These are phyloP conservation scores for Camellia lanceoleosa DNA, from an alignment of 148 eudicot genomes.

Conservation along the genomic window DNA sequence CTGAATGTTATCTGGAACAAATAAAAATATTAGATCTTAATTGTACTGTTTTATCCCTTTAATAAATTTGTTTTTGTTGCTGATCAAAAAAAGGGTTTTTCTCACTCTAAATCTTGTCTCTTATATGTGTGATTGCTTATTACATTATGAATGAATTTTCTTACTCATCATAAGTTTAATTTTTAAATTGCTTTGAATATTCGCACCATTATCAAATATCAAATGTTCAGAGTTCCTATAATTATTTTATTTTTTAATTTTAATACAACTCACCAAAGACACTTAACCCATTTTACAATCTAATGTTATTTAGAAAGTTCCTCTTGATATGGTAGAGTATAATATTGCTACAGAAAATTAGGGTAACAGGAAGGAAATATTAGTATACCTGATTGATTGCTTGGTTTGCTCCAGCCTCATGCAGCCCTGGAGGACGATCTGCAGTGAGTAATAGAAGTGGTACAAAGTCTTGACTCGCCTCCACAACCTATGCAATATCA, in stretches of 20 bases:
- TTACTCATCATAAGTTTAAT: too few relatives aligned
- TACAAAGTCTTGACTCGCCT: slow-evolving; percentile 96
- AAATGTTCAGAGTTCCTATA: too few relatives aligned
- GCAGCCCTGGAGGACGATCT: slow-evolving; percentile 94
- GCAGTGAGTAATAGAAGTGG: slow-evolving; percentile 88
- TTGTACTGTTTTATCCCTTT: not conserved
- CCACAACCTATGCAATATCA: slow-evolving; percentile 65
- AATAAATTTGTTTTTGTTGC: too few relatives aligned
- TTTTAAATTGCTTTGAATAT: too few relatives aligned
- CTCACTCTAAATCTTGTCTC: too few relatives aligned
- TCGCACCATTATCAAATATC: not conserved
- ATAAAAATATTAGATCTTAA: not conserved
- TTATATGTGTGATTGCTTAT: too few relatives aligned
- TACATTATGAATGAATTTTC: too few relatives aligned
- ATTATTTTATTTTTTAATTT: too few relatives aligned
- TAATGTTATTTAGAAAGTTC: not conserved
- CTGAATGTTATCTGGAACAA: not conserved
- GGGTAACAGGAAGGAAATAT: not conserved
- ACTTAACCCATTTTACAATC: not conserved
- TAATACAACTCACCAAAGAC: too few relatives aligned
- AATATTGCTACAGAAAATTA: not conserved
- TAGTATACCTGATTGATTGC: slow-evolving; percentile 80
- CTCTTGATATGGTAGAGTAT: not conserved
- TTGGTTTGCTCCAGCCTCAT: slow-evolving; percentile 93
- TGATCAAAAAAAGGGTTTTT: too few relatives aligned